Evolutionary conservation across 2,329 filamentous ascomycete species (phyloP).

Genomic region (Hymenoscyphus albidus): DNA sequence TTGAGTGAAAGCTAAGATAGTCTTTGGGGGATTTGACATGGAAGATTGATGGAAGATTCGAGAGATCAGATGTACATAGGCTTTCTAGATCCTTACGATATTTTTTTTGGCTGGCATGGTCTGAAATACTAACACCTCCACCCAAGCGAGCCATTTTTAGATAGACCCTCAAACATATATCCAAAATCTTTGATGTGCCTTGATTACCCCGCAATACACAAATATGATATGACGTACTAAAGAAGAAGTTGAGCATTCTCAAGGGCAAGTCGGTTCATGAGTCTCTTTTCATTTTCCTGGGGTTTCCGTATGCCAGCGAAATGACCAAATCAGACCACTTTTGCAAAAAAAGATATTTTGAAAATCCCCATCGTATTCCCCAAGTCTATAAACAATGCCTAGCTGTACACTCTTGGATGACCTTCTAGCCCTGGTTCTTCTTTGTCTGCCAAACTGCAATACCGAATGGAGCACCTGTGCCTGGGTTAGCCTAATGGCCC

Average conservation of each 20-base stretch:
- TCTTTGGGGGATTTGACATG: background rate
- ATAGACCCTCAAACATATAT: background rate
- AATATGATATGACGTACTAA: background rate
- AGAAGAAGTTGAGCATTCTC: background rate
- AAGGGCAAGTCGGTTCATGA: background rate
- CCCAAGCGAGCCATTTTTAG: background rate
- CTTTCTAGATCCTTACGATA: background rate
- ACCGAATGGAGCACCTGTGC: constrained; percentile 52
- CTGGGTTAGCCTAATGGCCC: constrained; percentile 23
- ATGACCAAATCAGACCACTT: background rate
- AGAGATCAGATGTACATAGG: background rate
- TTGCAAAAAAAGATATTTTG: background rate
- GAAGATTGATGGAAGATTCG: background rate
- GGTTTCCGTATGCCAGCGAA: background rate
- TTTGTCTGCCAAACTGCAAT: constrained; percentile 47
- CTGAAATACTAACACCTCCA: background rate
- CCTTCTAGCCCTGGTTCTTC: constrained; percentile 34
- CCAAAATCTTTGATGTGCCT: background rate
- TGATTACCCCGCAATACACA: background rate
- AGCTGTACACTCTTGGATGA: constrained; percentile 20
- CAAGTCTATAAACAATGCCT: constrained; percentile 12
- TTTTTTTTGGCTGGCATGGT: background rate
- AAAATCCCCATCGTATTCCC: constrained; percentile 12
- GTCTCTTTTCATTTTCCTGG: background rate
- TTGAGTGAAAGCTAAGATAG: background rate